A percentile compares a stretch with the other conserved stretches of the same genome.
phyloP scores from a whole-genome alignment of 768 basidiomycete species.

The Panellus pusillus region DNA sequence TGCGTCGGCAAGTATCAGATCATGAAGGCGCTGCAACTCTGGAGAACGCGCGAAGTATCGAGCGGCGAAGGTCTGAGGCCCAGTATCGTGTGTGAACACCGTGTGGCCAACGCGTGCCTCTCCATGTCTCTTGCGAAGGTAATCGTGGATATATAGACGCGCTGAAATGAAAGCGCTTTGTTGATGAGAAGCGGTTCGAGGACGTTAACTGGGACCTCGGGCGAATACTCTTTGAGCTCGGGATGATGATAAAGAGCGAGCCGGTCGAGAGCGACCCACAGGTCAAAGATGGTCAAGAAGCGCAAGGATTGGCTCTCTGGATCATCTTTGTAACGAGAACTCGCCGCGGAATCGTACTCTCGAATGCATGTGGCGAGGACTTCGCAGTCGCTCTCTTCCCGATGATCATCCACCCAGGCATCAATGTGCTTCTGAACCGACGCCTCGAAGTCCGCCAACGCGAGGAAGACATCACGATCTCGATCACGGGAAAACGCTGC shows the following conservation, averaged over 20 bases:
- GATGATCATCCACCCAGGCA: background rate
- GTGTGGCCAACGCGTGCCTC: conserved; percentile 22
- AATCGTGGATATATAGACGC: conserved; percentile 27
- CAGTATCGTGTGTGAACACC: conserved; percentile 32
- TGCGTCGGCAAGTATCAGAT: conserved; percentile 32
- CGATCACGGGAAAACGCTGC: background rate
- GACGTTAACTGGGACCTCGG: conserved; percentile 39
- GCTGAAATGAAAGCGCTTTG: conserved; percentile 27
- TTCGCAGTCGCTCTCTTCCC: conserved; percentile 12
- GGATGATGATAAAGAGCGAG: conserved; percentile 34
- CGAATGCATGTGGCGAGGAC: conserved; percentile 28
- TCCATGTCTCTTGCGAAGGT: conserved; percentile 32
- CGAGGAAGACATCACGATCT: background rate
- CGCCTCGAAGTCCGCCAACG: background rate
- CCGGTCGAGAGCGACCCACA: conserved; percentile 50
- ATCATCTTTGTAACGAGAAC: conserved; percentile 29
- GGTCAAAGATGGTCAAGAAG: conserved; percentile 45
- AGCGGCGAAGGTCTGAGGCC: conserved; percentile 28
- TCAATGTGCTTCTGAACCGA: background rate
- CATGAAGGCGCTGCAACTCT: conserved; percentile 24
- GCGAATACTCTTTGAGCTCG: conserved; percentile 43
- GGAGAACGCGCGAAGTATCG: conserved; percentile 34
- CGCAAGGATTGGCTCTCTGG: conserved; percentile 43
- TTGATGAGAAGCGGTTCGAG: conserved; percentile 42
- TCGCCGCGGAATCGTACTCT: conserved; percentile 29